Base-by-base conservation (phyloP, 2,329 filamentous ascomycete species). In the Diaporthe ampelina region DNA sequence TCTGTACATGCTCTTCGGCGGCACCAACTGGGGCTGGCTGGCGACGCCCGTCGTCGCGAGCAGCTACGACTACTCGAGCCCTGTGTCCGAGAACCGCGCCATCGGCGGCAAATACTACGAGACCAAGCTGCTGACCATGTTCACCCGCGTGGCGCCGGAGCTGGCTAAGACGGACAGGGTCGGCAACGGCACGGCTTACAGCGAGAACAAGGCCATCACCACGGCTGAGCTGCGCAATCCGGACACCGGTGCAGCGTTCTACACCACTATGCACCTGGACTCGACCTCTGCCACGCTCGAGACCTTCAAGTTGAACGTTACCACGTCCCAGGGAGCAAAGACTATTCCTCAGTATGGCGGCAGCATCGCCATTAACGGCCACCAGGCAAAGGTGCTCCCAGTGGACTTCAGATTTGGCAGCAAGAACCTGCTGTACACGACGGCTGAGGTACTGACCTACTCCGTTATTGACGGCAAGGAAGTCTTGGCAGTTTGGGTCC, bases 1-100 rank as follows among this genome's bases (percentile, higher is more conserved):
- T 40, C 80, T 93, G 2, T 93, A 93, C 79, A 92, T 93, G 90
- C 82, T 91, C 69, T 93, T 88, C 70, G 91, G 91, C 5, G 91
- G 91, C 3, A 92, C 91, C 0, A 91, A 89, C 76, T 92, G 90
- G 90, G 91, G 90, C 7, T 87, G 87, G 63, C 82, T 91, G 40
- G 88, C 89, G 17, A 86, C 87, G 5, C 89, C 91, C 0, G 87
- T 89, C 0, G 89, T 90, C 40, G 89, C 87, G 1, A 89, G 88
- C 4, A 91, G 88, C 43, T 92, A 92, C 76, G 91, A 92, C 79
- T 92, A 92, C 79, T 90, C 88, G 7, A 88, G 89, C 5, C 90
- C 91, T 0, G 90, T 92, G 21, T 88, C 88, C 0, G 90, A 91
- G 78, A 88, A 88, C 77, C 86, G 91, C 17, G 83, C 83, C 13